phyloP scores from a whole-genome alignment of 805 yeast species.

The Yarrowia sp. region DNA sequence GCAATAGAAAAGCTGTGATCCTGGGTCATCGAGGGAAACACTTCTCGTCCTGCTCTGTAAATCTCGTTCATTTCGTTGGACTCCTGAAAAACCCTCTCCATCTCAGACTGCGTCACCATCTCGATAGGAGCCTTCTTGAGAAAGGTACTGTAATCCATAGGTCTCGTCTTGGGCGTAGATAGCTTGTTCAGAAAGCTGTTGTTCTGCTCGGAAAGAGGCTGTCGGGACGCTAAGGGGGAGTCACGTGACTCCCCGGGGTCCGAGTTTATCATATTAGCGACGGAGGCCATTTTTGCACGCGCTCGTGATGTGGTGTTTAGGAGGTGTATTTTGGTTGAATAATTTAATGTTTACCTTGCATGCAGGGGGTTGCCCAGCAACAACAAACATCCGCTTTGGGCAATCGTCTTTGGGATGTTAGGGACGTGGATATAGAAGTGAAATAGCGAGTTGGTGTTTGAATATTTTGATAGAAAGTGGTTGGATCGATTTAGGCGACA shows the following conservation, averaged over 20 bases:
- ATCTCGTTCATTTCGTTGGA: background rate
- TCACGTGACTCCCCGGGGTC: background rate
- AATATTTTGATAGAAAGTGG: too few species aligned
- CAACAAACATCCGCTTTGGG: constrained; percentile 11
- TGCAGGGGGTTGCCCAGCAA: constrained; percentile 24
- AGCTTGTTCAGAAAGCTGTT: background rate
- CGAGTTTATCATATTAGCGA: background rate
- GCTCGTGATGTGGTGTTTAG: background rate
- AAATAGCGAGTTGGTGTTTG: too few species aligned
- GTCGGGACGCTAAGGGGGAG: background rate
- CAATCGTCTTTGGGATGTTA: background rate
- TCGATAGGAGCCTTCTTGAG: constrained; percentile 3
- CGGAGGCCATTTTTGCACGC: background rate
- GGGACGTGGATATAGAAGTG: too few species aligned
- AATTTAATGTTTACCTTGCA: constrained; percentile 16
- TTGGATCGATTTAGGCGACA: too few species aligned
- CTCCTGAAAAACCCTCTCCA: background rate
- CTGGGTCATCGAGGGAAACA: background rate
- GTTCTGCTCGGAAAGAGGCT: background rate
- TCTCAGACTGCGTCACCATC: background rate
- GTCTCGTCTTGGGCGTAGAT: background rate
- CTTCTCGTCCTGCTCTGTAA: background rate
- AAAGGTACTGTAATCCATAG: background rate
- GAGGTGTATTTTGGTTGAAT: background rate
- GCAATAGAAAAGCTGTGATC: background rate